These are phyloP conservation scores for Mortierella sp. DNA, from an alignment of 371 early-diverging fungal species.

Conservation along the genomic window DNA sequence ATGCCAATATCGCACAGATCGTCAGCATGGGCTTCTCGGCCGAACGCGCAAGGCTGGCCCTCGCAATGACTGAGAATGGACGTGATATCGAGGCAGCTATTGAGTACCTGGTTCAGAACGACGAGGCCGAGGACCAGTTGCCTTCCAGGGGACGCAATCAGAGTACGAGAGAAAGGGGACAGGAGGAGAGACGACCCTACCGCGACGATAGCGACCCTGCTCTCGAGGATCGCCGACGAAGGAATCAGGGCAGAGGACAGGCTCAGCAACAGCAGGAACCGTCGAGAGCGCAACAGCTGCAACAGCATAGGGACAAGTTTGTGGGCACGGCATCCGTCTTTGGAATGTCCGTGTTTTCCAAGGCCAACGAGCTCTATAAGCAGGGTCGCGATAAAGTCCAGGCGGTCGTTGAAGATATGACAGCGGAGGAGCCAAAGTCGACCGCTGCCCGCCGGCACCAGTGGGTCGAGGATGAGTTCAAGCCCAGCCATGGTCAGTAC, in stretches of 20 bases:
- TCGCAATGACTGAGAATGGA: slow-evolving; percentile 72
- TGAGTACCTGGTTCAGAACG: slow-evolving; percentile 73
- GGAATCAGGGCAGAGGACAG: slow-evolving; percentile 26
- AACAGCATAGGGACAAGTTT: slow-evolving; percentile 73
- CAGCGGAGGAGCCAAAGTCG: slow-evolving; percentile 62
- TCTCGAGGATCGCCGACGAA: slow-evolving; percentile 23
- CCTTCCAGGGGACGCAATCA: slow-evolving; percentile 19
- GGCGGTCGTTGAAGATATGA: slow-evolving; percentile 75
- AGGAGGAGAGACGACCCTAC: slow-evolving; percentile 15
- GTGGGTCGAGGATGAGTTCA: slow-evolving; percentile 58
- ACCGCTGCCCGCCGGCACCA: slow-evolving; percentile 53
- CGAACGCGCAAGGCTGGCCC: slow-evolving; percentile 72
- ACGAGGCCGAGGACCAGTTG: slow-evolving; percentile 58
- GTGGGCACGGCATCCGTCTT: slow-evolving; percentile 78
- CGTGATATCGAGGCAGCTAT: slow-evolving; percentile 75
- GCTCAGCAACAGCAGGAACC: slow-evolving; percentile 34
- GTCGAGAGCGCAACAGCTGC: slow-evolving; percentile 51
- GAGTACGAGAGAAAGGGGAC: not conserved
- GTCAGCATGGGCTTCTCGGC: slow-evolving; percentile 83
- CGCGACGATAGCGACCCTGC: slow-evolving; percentile 35
- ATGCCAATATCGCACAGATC: slow-evolving; percentile 68
- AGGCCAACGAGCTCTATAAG: slow-evolving; percentile 79
- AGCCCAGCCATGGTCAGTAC: slow-evolving; percentile 58
- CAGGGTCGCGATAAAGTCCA: slow-evolving; percentile 77
- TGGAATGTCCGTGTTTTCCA: slow-evolving; percentile 77